phyloP scores from a whole-genome alignment of 371 early-diverging fungal genomes.

The Mucor saturninus region DNA sequence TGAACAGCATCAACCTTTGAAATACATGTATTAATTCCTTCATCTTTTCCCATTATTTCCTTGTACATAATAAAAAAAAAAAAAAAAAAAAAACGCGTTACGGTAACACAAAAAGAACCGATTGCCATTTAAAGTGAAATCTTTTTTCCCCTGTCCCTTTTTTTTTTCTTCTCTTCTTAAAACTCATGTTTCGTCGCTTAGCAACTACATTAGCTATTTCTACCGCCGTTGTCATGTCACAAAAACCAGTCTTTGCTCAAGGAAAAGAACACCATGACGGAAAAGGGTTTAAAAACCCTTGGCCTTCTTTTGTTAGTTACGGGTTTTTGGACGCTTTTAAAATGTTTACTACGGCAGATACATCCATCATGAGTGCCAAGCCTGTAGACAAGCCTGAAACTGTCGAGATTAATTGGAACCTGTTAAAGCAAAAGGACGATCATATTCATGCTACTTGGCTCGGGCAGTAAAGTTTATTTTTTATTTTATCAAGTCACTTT shows the following conservation, averaged over 20 bases:
- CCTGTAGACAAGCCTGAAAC: slow-evolving; percentile 17
- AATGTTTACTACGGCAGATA: slow-evolving; percentile 1
- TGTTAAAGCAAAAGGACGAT: slow-evolving; percentile 14
- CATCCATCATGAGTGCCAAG: background rate
- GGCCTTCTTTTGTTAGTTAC: slow-evolving; percentile 27
- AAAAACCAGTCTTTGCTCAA: slow-evolving; percentile 15
- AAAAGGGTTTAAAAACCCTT: slow-evolving; percentile 26
- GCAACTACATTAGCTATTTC: slow-evolving; percentile 5
- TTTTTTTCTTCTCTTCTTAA: slow-evolving; percentile 7
- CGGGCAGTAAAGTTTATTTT: slow-evolving; percentile 37
- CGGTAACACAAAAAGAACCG: background rate
- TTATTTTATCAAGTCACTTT: background rate
- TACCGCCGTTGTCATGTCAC: slow-evolving; percentile 1
- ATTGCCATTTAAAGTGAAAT: background rate
- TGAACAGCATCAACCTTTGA: background rate
- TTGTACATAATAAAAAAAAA: background rate
- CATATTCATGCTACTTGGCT: slow-evolving; percentile 44
- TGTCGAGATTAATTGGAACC: slow-evolving; percentile 32
- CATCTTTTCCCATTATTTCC: background rate
- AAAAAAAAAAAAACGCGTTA: background rate
- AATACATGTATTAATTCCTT: background rate
- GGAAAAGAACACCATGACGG: slow-evolving; percentile 25
- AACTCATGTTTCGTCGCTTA: slow-evolving; percentile 10
- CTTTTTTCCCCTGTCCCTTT: background rate
- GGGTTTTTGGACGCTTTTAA: slow-evolving; percentile 5